Evolutionary conservation across 257 asterid genomes (phyloP).

Genomic region (Scutellaria galericulata): DNA sequence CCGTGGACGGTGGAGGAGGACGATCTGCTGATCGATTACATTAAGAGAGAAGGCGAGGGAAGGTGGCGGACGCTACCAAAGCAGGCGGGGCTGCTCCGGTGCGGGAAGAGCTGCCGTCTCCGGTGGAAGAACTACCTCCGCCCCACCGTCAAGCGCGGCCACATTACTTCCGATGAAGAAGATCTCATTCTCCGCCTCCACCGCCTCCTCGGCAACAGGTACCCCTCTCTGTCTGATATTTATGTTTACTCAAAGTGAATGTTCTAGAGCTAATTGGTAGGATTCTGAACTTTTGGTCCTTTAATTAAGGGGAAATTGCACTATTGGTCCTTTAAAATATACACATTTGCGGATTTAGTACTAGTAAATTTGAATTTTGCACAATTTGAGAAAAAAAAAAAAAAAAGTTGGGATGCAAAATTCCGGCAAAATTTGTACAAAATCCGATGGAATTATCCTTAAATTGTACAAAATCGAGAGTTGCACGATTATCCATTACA

Average conservation of each 20-base stretch:
- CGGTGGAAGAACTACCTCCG: constrained; percentile 96
- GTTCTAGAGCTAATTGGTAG: too few relatives aligned
- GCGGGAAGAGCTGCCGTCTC: constrained; percentile 95
- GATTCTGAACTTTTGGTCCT: too few relatives aligned
- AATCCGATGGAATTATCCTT: too few relatives aligned
- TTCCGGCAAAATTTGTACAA: too few relatives aligned
- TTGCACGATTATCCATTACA: too few relatives aligned
- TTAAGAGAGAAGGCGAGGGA: constrained; percentile 65
- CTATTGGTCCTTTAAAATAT: too few relatives aligned
- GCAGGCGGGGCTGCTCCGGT: constrained; percentile 91
- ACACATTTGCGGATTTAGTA: too few relatives aligned
- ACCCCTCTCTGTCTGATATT: not conserved
- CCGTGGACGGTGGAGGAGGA: constrained; percentile 96
- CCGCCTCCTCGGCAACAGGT: constrained; percentile 87
- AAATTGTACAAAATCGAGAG: too few relatives aligned
- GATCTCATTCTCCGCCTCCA: constrained; percentile 88
- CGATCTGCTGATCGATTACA: constrained; percentile 55
- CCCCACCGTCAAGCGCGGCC: constrained; percentile 88
- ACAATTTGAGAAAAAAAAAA: too few relatives aligned
- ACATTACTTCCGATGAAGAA: constrained; percentile 70
- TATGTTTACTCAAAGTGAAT: not conserved
- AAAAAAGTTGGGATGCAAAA: too few relatives aligned
- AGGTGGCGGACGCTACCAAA: constrained; percentile 92
- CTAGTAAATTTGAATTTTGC: too few relatives aligned
- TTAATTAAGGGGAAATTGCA: not conserved